phyloP scores from a whole-genome alignment of 805 yeast species.

The Ogataea paraovalis region DNA sequence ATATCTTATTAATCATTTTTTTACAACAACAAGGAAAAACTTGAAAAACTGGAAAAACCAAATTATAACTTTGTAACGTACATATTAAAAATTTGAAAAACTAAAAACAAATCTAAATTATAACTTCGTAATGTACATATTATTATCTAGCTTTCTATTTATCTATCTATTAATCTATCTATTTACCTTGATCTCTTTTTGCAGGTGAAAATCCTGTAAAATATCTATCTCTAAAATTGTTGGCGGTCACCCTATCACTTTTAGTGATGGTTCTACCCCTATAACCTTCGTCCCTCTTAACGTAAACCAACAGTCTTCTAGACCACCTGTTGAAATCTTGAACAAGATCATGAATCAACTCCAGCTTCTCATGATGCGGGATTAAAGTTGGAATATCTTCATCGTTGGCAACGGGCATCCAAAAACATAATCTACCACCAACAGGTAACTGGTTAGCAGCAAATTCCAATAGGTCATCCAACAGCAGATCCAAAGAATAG shows the following conservation, averaged over 20 bases:
- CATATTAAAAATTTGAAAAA: neutral
- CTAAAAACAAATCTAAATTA: neutral
- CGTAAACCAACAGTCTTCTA: slow-evolving; percentile 76
- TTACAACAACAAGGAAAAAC: neutral
- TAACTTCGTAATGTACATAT: too few species aligned
- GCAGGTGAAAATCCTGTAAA: slow-evolving; percentile 53
- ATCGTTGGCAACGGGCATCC: slow-evolving; percentile 98
- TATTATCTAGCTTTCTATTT: neutral
- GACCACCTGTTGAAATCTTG: slow-evolving; percentile 95
- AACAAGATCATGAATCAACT: slow-evolving; percentile 67
- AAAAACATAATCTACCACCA: slow-evolving; percentile 81
- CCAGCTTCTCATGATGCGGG: slow-evolving; percentile 74
- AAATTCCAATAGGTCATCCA: slow-evolving; percentile 75
- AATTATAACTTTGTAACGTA: too few species aligned
- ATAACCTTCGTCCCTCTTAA: slow-evolving; percentile 50
- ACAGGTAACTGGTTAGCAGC: slow-evolving; percentile 67
- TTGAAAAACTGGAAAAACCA: neutral
- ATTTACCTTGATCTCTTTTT: slow-evolving; percentile 22
- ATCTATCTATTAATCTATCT: neutral
- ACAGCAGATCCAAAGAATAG: slow-evolving; percentile 68
- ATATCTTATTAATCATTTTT: slow-evolving; percentile 5
- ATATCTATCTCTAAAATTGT: slow-evolving; percentile 74
- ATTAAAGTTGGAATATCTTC: slow-evolving; percentile 55
- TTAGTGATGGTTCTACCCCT: slow-evolving; percentile 45
- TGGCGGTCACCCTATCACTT: slow-evolving; percentile 41